These are phyloP conservation scores for Catharanthus roseus DNA, from an alignment of 257 asterid species.

Conservation along the genomic window DNA sequence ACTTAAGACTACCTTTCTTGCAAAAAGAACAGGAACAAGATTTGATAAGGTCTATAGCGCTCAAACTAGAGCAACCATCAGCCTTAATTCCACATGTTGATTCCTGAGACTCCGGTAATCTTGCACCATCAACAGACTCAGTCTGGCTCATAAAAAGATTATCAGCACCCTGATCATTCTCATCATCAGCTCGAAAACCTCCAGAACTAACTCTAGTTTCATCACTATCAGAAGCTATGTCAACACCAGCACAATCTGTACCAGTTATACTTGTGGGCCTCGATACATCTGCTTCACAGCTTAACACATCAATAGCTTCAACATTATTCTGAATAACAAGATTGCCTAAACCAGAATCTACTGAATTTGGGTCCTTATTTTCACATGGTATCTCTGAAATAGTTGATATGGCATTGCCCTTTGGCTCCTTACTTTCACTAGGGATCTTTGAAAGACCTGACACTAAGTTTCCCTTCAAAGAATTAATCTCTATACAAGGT, in stretches of 20 bases:
- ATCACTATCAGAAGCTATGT: slow-evolving; percentile 25
- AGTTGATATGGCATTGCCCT: slow-evolving; percentile 34
- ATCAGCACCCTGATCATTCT: slow-evolving; percentile 46
- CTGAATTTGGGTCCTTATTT: slow-evolving; percentile 21
- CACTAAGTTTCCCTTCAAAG: slow-evolving; percentile 38
- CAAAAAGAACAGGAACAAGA: slow-evolving; percentile 77
- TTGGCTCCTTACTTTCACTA: slow-evolving; percentile 16
- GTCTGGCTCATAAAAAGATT: slow-evolving; percentile 54
- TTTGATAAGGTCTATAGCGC: slow-evolving; percentile 37
- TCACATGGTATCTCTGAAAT: slow-evolving; percentile 28
- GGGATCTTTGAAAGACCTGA: slow-evolving; percentile 30
- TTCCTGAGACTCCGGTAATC: slow-evolving; percentile 70
- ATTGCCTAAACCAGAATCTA: slow-evolving; percentile 11
- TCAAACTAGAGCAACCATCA: slow-evolving; percentile 31
- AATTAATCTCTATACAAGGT: slow-evolving; percentile 37
- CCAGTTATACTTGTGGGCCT: slow-evolving; percentile 22
- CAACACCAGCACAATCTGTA: slow-evolving; percentile 13
- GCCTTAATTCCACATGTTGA: slow-evolving; percentile 39
- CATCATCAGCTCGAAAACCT: slow-evolving; percentile 27
- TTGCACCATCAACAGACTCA: slow-evolving; percentile 48
- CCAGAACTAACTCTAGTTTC: slow-evolving; percentile 31
- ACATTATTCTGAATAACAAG: slow-evolving; percentile 17
- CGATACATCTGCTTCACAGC: slow-evolving; percentile 6
- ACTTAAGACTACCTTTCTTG: slow-evolving; percentile 54
- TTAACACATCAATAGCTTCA: slow-evolving; percentile 16